A percentile compares a stretch with the other conserved stretches of the same genome.
Conservation (phyloP, 2,329 filamentous ascomycete species). For the Colletotrichum sp. region DNA sequence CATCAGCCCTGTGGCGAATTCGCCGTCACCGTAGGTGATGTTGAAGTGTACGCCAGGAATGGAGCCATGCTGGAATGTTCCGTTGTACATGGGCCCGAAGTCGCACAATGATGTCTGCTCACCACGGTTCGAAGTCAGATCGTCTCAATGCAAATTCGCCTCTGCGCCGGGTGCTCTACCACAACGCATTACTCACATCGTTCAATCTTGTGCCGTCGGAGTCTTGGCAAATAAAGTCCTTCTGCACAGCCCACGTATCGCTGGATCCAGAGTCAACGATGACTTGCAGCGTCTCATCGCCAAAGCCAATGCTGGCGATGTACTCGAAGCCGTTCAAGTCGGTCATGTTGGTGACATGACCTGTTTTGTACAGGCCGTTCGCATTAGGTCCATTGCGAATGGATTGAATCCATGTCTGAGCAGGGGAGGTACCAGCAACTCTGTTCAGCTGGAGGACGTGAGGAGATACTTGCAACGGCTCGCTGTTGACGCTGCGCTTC, state of each 20-base stretch:
- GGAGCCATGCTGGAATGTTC: slow-evolving; percentile 34
- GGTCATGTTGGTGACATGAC: neutral
- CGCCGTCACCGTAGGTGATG: slow-evolving; percentile 47
- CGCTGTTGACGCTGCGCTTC: neutral
- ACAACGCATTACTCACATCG: neutral
- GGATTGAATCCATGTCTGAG: neutral
- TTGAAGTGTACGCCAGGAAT: slow-evolving; percentile 45
- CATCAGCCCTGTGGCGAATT: slow-evolving; percentile 41
- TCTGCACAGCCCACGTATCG: slow-evolving; percentile 48
- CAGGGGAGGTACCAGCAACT: neutral
- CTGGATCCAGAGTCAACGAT: slow-evolving; percentile 52
- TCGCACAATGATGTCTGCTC: slow-evolving; percentile 20
- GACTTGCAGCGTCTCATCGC: slow-evolving; percentile 35
- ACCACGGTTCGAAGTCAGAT: neutral
- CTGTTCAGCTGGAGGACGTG: neutral
- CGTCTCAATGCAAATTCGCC: neutral
- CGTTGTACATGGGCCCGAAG: slow-evolving; percentile 27
- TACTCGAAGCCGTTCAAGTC: neutral
- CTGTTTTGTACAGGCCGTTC: neutral
- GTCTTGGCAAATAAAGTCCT: slow-evolving; percentile 38
- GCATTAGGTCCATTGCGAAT: neutral
- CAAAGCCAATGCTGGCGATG: slow-evolving; percentile 27
- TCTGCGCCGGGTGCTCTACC: neutral
- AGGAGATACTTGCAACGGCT: neutral
- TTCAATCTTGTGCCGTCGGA: neutral